Evolutionary conservation across 805 yeast species (phyloP).

Genomic region (Saturnispora mendoncae): DNA sequence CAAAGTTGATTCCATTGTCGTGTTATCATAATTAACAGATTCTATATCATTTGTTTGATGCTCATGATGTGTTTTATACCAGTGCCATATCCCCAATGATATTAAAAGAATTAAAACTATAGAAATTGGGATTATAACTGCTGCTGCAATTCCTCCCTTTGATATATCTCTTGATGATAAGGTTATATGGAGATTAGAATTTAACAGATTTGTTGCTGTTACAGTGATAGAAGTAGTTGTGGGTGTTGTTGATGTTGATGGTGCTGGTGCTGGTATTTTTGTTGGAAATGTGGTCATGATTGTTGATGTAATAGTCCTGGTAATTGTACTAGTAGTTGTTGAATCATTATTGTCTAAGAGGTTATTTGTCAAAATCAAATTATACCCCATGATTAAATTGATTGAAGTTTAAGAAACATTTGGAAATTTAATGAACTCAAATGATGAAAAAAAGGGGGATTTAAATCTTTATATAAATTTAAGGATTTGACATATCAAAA

Average conservation of each 20-base stretch:
- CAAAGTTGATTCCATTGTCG: too few species aligned
- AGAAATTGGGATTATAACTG: background rate
- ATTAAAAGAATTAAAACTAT: background rate
- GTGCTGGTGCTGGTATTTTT: background rate
- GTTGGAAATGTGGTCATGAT: slow-evolving; percentile 1
- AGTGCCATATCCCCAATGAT: background rate
- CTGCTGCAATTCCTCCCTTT: background rate
- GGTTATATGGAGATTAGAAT: background rate
- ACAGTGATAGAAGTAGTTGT: background rate
- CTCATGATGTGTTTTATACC: background rate
- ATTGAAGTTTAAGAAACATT: too few species aligned
- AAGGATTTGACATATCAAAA: background rate
- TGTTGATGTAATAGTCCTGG: background rate
- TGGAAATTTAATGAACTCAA: too few species aligned
- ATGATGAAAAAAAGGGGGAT: too few species aligned
- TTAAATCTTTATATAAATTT: background rate
- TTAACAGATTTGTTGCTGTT: background rate
- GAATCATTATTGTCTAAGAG: background rate
- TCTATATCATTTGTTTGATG: too few species aligned
- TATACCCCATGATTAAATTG: slow-evolving; percentile 1
- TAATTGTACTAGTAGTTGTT: background rate
- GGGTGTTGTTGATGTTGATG: background rate
- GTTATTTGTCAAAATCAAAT: background rate
- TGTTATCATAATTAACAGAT: too few species aligned
- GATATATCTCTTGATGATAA: background rate